Evolutionary conservation across 2,329 filamentous ascomycete genomes (phyloP).

Genomic region (Bipolaris victoriae): DNA sequence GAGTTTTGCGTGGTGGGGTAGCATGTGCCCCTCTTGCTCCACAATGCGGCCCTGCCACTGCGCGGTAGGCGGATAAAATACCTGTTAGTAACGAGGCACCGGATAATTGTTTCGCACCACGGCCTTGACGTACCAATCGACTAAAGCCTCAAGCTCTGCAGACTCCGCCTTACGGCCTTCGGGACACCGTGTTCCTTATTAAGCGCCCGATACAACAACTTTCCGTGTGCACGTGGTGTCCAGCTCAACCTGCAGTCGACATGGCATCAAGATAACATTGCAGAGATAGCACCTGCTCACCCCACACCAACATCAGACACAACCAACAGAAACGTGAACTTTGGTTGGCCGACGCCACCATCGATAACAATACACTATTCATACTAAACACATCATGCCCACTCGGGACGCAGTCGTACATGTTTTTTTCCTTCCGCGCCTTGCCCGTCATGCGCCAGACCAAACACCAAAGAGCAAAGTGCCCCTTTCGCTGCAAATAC

Average conservation of each 20-base stretch:
- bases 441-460: conserved; percentile 8
- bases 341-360: conserved; percentile 5
- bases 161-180: not conserved
- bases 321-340: not conserved
- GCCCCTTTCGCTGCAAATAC: not conserved
- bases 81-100: conserved; percentile 21
- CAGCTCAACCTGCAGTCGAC: not conserved
- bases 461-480: conserved; percentile 1
- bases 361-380: conserved; percentile 12
- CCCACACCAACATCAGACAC: not conserved
- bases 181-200: not conserved
- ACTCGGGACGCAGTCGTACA: conserved; percentile 1
- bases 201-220: not conserved
- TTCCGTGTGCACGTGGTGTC: not conserved
- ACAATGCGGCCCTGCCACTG: conserved; percentile 14
- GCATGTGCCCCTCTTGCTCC: conserved; percentile 22
- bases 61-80: conserved; percentile 24
- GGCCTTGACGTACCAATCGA: not conserved
- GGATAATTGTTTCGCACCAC: conserved; percentile 25
- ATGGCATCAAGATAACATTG: not conserved
- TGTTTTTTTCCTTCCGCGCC: not conserved
- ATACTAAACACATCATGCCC: conserved; percentile 9
- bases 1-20: conserved; percentile 24
- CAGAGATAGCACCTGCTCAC: too few relatives aligned
- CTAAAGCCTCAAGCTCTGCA: not conserved